These are phyloP conservation scores for Trichomonas vaginalis DNA, from an alignment of 208 protist genomes.

Conservation along the genomic window DNA sequence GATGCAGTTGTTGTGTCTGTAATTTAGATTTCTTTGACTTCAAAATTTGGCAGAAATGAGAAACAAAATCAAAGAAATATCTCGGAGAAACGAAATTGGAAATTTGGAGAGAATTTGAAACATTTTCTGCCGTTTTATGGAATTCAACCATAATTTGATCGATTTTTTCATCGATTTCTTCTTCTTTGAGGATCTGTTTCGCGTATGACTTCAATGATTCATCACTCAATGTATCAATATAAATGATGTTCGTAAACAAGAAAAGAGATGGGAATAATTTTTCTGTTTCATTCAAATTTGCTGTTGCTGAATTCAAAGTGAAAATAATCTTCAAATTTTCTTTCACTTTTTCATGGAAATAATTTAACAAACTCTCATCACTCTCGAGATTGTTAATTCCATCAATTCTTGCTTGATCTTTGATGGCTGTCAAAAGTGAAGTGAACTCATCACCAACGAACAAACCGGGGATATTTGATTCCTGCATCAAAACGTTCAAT, in stretches of 20 bases:
- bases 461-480: slow-evolving; percentile 84
- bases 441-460: slow-evolving; percentile 91
- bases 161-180: not conserved
- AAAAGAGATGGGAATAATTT: slow-evolving; percentile 94
- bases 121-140: not conserved
- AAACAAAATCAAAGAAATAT: slow-evolving; percentile 89
- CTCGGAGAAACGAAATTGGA: not conserved
- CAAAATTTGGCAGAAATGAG: slow-evolving; percentile 72
- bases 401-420: not conserved
- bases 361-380: slow-evolving; percentile 39
- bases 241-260: slow-evolving; percentile 96
- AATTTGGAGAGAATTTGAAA: not conserved
- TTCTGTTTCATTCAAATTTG: slow-evolving; percentile 73
- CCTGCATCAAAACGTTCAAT: slow-evolving; percentile 95
- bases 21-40: slow-evolving; percentile 68
- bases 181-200: not conserved
- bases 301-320: slow-evolving; percentile 88
- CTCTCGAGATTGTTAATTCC: not conserved
- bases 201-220: not conserved
- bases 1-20: slow-evolving; percentile 54
- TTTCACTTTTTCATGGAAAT: slow-evolving; percentile 78
- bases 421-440: slow-evolving; percentile 54
- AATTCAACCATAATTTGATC: not conserved
- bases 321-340: slow-evolving; percentile 95
- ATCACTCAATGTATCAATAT: slow-evolving; percentile 60